These are phyloP conservation scores for Platismatia glauca DNA, from an alignment of 495 filamentous ascomycete genomes.

Conservation along the genomic window DNA sequence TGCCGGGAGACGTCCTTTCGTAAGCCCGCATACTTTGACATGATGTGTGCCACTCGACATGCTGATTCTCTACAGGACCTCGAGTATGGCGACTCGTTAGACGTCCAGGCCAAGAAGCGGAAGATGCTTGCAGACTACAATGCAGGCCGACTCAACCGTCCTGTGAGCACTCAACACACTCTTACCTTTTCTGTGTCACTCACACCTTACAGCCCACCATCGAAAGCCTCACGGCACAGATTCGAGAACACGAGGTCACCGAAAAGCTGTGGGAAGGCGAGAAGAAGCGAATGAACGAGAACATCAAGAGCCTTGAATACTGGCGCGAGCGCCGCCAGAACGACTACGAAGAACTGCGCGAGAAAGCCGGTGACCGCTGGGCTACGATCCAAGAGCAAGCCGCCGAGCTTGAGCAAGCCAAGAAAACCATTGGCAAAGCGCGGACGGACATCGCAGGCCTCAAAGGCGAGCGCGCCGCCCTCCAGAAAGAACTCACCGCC, in stretches of 20 bases:
- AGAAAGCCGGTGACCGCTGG: slow-evolving; percentile 14
- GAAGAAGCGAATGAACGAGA: slow-evolving; percentile 4
- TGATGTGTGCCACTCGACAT: neutral
- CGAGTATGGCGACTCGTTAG: slow-evolving; percentile 15
- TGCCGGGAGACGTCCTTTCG: slow-evolving; percentile 16
- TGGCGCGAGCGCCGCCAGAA: slow-evolving; percentile 14
- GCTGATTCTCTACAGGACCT: slow-evolving; percentile 14
- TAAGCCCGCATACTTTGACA: neutral
- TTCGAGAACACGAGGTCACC: neutral
- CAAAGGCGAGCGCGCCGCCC: slow-evolving; percentile 39
- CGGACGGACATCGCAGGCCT: slow-evolving; percentile 37
- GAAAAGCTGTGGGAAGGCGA: slow-evolving; percentile 8
- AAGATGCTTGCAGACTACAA: slow-evolving; percentile 16
- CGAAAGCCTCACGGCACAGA: slow-evolving; percentile 7
- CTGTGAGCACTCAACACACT: slow-evolving; percentile 9
- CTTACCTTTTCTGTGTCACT: neutral
- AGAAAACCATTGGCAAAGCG: slow-evolving; percentile 35
- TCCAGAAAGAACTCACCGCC: slow-evolving; percentile 43
- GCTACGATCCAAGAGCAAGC: slow-evolving; percentile 8
- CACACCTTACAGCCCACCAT: neutral
- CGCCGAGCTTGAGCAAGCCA: slow-evolving; percentile 14
- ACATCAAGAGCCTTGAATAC: slow-evolving; percentile 3
- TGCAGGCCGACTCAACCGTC: neutral
- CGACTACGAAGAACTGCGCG: slow-evolving; percentile 29
- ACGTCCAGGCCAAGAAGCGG: slow-evolving; percentile 18